Evolutionary conservation across 2,329 filamentous ascomycete species (phyloP), one percentile per base, ranked within the genome.

Genomic region (Epichloe sylvatica): DNA sequence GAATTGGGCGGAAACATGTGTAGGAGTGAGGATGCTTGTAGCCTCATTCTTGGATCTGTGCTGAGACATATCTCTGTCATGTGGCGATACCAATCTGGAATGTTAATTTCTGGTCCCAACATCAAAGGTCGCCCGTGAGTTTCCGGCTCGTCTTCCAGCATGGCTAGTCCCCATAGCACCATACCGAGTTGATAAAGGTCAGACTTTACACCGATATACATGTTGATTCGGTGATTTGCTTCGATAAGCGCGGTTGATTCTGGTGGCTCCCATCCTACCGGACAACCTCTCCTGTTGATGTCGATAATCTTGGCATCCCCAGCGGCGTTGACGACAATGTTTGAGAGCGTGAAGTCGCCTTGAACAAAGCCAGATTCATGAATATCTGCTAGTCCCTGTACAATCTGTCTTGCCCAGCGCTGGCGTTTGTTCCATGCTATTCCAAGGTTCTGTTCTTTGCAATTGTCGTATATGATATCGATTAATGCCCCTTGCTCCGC

Each of bases 151-250:
- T 97, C 91, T 50, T 90, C 80, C 56, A 91, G 79, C 61, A 84
- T 84, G 1, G 88, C 91, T 43, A 98, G 70, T 21, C 87, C 88
- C 88, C 91, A 98, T 3, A 98, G 70, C 2, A 95, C 89, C 92
- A 98, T 98, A 5, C 92, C 92, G 5, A 97, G 76, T 66, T 98
- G 92, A 60, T 85, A 98, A 1, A 98, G 73, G 66, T 98, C 92
- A 0, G 91, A 95, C 67, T 98, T 98, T 62, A 96, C 89, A 12
- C 92, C 91, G 62, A 98, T 97, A 61, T 94, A 96, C 83, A 97
- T 95, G 43, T 86, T 85, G 48, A 98, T 90, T 33, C 88, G 79
- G 65, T 96, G 90, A 51, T 86, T 86, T 64, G 83, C 90, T 55
- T 91, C 83, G 53, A 97, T 88, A 49, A 97, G 79, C 5, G 79